Evolutionary conservation across 345 rosid genomes (phyloP).

Genomic region (Melastoma malabathricum): DNA sequence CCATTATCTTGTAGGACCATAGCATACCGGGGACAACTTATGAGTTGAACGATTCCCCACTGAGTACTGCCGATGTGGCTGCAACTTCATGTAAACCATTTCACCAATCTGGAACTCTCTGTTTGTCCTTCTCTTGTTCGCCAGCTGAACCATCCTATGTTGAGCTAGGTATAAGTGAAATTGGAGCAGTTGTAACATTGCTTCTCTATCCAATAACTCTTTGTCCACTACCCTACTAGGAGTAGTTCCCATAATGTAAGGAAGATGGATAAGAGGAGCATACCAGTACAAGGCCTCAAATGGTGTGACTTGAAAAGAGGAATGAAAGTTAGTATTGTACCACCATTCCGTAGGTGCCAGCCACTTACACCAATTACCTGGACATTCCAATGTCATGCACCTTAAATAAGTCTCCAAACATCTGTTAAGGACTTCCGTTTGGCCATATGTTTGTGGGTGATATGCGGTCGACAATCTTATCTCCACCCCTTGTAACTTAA

Average conservation of each 20-base stretch:
- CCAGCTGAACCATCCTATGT: not conserved
- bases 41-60: too few species aligned
- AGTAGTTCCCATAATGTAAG: too few species aligned
- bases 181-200: not conserved
- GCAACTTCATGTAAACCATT: not conserved
- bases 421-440: not conserved
- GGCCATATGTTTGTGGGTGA: constrained; percentile 3
- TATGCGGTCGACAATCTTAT: not conserved
- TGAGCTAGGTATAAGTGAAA: not conserved
- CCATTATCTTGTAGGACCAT: not conserved
- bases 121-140: not conserved
- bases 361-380: not conserved
- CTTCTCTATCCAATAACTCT: not conserved
- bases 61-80: not conserved
- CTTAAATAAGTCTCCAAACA: constrained; percentile 1
- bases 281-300: too few species aligned
- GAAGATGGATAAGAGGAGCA: too few species aligned
- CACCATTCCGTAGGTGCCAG: constrained; percentile 3
- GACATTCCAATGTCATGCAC: not conserved
- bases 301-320: not conserved
- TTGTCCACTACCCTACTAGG: not conserved
- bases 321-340: not conserved
- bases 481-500: not conserved
- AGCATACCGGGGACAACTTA: not conserved
- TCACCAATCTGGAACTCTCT: not conserved